Percentiles rank a stretch among this genome's conserved stretches.
Conservation (phyloP, 108 stramenopile species). For the Schizochytrium sp. region DNA sequence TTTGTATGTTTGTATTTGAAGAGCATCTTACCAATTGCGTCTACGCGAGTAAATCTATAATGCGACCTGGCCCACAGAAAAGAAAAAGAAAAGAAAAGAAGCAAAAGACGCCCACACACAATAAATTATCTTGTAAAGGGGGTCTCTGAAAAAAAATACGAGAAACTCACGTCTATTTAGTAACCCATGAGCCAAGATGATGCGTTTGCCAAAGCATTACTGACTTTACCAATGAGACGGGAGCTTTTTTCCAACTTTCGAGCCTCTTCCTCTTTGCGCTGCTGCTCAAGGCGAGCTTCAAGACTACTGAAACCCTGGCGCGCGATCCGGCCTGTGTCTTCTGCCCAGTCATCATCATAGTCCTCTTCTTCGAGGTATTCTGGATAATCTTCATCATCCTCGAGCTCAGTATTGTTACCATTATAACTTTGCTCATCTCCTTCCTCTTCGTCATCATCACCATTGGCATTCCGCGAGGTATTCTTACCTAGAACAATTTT, state of each 20-base stretch:
- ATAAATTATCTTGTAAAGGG: background rate
- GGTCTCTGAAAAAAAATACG: slow-evolving; percentile 9
- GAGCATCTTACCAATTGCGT: no score
- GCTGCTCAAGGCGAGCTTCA: slow-evolving; percentile 49
- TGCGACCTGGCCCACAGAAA: background rate
- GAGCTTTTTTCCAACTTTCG: slow-evolving; percentile 49
- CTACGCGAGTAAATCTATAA: no score
- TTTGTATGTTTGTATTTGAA: no score
- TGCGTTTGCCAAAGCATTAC: background rate
- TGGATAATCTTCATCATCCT: slow-evolving; percentile 49
- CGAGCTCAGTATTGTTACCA: background rate
- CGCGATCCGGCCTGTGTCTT: background rate
- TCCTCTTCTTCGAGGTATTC: slow-evolving; percentile 38
- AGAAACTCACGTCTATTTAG: background rate
- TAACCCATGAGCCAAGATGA: slow-evolving; percentile 61
- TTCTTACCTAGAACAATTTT: background rate
- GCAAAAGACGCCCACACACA: background rate
- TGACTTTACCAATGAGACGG: slow-evolving; percentile 52
- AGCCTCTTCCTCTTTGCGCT: slow-evolving; percentile 58
- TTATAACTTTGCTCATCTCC: background rate
- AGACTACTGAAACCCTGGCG: slow-evolving; percentile 45
- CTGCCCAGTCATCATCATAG: slow-evolving; percentile 24
- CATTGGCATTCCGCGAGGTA: background rate
- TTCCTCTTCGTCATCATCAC: background rate
- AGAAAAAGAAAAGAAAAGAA: background rate